These are phyloP conservation scores for Filosporella fistucella DNA, from an alignment of 495 filamentous ascomycete genomes.

Conservation along the genomic window DNA sequence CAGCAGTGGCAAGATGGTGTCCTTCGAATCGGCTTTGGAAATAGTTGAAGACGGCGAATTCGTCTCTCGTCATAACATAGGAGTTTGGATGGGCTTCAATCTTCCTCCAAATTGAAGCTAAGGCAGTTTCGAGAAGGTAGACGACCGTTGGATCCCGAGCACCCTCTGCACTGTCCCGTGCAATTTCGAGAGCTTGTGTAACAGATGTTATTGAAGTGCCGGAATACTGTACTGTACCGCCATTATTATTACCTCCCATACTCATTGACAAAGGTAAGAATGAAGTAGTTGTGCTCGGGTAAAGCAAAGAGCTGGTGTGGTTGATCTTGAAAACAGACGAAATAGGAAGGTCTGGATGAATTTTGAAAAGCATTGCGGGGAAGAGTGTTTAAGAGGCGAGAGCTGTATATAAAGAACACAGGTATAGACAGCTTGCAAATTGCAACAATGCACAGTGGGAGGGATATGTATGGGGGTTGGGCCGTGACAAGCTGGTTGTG, in stretches of 20 bases:
- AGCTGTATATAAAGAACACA: not conserved
- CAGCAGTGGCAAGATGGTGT: slow-evolving; percentile 32
- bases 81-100: slow-evolving; percentile 51
- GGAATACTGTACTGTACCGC: slow-evolving; percentile 6
- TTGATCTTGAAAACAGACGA: slow-evolving; percentile 3
- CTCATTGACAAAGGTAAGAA: slow-evolving; percentile 10
- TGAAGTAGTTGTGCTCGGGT: slow-evolving; percentile 4
- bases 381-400: too few species aligned
- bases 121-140: slow-evolving; percentile 48
- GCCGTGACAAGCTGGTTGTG: not conserved
- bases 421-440: not conserved
- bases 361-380: slow-evolving; percentile 14
- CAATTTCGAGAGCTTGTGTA: slow-evolving; percentile 58
- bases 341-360: slow-evolving; percentile 16
- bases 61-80: slow-evolving; percentile 63
- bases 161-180: slow-evolving; percentile 58
- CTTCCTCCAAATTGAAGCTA: slow-evolving; percentile 57
- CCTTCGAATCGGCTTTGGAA: slow-evolving; percentile 56
- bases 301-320: not conserved
- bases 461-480: not conserved
- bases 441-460: not conserved
- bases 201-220: slow-evolving; percentile 23
- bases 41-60: slow-evolving; percentile 78
- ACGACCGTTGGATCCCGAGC: slow-evolving; percentile 46
- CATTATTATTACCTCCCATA: slow-evolving; percentile 11